These are phyloP conservation scores for Ogataea allantospora DNA, from an alignment of 805 yeast species.

Conservation along the genomic window DNA sequence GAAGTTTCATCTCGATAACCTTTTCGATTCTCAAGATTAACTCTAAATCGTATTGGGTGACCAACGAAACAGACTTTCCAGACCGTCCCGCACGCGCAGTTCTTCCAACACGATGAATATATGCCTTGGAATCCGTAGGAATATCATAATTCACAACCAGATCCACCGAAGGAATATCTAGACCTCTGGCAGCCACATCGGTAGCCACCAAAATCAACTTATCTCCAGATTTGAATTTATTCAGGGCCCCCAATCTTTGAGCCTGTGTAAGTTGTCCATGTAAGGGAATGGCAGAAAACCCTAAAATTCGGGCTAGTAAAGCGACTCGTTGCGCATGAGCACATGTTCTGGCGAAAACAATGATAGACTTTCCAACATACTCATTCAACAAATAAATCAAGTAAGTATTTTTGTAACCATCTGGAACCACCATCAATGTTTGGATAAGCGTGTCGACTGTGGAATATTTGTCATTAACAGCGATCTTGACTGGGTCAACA, in stretches of 20 bases:
- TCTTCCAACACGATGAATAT: constrained; percentile 96
- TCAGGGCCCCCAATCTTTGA: constrained; percentile 78
- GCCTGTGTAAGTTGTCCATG: constrained; percentile 91
- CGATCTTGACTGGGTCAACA: constrained; percentile 83
- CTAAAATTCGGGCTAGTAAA: constrained; percentile 71
- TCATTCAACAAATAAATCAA: constrained; percentile 82
- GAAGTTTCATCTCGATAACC: constrained; percentile 77
- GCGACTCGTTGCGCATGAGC: constrained; percentile 94
- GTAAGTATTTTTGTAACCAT: constrained; percentile 87
- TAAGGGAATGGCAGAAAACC: constrained; percentile 86
- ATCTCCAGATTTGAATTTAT: constrained; percentile 72
- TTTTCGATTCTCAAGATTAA: constrained; percentile 84
- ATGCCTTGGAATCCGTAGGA: constrained; percentile 95
- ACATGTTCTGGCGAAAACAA: constrained; percentile 90
- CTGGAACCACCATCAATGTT: constrained; percentile 85
- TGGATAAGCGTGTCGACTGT: constrained; percentile 94
- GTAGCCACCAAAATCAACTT: constrained; percentile 74
- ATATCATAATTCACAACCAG: constrained; percentile 88
- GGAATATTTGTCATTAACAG: constrained; percentile 83
- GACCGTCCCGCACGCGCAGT: constrained; percentile 94
- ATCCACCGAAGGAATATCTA: constrained; percentile 92
- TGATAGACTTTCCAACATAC: constrained; percentile 77
- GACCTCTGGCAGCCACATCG: constrained; percentile 94
- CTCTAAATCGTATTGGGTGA: constrained; percentile 93
- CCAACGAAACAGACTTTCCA: constrained; percentile 82